Percentiles rank a stretch among this genome's conserved stretches.
Evolutionary conservation across 139 green algal genomes (phyloP).

Genomic region (Chlorella sp.): DNA sequence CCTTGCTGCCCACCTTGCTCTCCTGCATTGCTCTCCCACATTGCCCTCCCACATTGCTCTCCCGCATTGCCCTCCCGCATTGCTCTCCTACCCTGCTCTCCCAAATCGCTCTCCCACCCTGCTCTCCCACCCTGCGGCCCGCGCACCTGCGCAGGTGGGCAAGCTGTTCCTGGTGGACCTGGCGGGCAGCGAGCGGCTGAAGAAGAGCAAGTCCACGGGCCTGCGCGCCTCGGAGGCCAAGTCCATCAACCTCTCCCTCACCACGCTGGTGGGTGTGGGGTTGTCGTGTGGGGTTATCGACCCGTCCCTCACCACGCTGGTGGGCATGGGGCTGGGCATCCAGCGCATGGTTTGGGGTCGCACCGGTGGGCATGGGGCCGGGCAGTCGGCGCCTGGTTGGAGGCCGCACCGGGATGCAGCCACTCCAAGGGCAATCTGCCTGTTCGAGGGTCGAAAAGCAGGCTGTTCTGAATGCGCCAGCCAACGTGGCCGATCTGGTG

Average conservation of each 20-base stretch:
- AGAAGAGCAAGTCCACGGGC: conserved; percentile 81
- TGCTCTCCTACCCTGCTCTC: neutral
- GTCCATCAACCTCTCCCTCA: conserved; percentile 82
- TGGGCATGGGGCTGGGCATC: no score
- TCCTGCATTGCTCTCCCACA: neutral
- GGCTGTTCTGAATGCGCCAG: no score
- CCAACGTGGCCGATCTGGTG: no score
- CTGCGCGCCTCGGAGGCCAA: conserved; percentile 72
- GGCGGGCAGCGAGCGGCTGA: conserved; percentile 92
- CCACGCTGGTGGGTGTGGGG: conserved; percentile 59
- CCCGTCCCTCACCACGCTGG: conserved; percentile 64
- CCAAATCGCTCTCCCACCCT: neutral
- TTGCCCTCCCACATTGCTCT: neutral
- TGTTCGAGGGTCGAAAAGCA: no score
- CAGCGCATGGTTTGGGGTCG: no score
- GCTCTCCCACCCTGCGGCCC: neutral
- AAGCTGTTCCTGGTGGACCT: conserved; percentile 98
- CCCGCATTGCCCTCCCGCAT: neutral
- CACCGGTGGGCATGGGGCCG: no score
- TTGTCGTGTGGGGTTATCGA: no score
- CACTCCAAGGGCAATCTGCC: no score
- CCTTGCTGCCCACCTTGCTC: neutral
- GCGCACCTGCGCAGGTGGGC: conserved; percentile 56
- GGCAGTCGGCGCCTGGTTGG: no score
- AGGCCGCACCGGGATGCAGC: no score